Percentiles rank a stretch among this genome's conserved stretches.
Conservation (phyloP, 495 filamentous ascomycete genomes). For the Talaromyces stipitatus region DNA sequence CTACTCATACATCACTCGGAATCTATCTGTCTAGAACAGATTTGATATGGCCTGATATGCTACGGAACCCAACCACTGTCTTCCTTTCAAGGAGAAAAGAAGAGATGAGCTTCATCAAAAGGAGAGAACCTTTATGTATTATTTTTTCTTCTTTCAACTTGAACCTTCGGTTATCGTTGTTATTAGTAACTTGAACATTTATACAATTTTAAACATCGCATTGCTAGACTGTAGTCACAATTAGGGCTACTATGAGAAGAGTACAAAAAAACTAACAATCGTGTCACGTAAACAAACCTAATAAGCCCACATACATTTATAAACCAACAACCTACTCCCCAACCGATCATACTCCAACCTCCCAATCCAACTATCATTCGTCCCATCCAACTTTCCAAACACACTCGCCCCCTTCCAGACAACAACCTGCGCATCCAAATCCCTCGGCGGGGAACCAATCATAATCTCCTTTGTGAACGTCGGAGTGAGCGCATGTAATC, state of each 20-base stretch:
- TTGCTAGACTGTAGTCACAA: neutral
- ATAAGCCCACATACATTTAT: slow-evolving; percentile 84
- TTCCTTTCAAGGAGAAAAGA: neutral
- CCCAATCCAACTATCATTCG: slow-evolving; percentile 93
- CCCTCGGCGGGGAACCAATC: slow-evolving; percentile 78
- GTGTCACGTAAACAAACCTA: slow-evolving; percentile 13
- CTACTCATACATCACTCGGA: slow-evolving; percentile 13
- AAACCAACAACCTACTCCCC: slow-evolving; percentile 68
- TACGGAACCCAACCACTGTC: neutral
- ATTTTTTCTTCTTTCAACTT: neutral
- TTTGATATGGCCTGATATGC: neutral
- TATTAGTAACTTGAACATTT: neutral
- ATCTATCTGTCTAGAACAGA: neutral
- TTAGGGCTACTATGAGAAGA: neutral
- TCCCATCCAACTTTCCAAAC: slow-evolving; percentile 78
- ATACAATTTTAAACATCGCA: neutral
- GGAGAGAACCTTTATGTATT: neutral
- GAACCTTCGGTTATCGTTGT: neutral
- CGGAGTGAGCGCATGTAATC: slow-evolving; percentile 60
- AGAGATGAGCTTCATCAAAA: neutral
- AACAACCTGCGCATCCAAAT: slow-evolving; percentile 90
- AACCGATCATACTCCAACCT: slow-evolving; percentile 81
- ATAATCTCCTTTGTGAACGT: slow-evolving; percentile 74
- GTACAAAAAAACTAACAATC: neutral
- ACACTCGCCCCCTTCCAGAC: slow-evolving; percentile 97